Evolutionary conservation across 345 rosid genomes (phyloP).

Genomic region (Pugionium dolabratum): DNA sequence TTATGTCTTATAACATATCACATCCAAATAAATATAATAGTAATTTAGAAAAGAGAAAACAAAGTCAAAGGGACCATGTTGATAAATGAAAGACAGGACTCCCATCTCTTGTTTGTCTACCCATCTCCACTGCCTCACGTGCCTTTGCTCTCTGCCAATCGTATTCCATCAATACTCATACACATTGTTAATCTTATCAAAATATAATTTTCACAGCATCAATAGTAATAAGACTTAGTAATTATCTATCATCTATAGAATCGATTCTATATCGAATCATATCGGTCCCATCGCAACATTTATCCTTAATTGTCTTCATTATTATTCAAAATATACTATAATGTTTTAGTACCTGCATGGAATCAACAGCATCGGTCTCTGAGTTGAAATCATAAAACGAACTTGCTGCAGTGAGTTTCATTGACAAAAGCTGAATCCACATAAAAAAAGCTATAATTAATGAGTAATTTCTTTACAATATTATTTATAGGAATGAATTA

Average conservation of each 20-base stretch:
- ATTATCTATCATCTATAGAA: too few species aligned
- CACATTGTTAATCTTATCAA: too few species aligned
- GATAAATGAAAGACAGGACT: constrained; percentile 51
- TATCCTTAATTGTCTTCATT: neutral
- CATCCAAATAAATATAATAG: constrained; percentile 29
- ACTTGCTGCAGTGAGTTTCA: constrained; percentile 80
- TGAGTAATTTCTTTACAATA: too few species aligned
- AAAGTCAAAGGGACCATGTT: constrained; percentile 42
- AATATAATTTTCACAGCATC: too few species aligned
- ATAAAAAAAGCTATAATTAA: too few species aligned
- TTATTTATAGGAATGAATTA: too few species aligned
- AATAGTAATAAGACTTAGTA: too few species aligned
- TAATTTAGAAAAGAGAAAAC: constrained; percentile 8
- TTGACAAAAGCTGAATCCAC: constrained; percentile 67
- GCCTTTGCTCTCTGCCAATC: constrained; percentile 58
- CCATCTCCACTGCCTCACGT: constrained; percentile 53
- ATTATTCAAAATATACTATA: neutral
- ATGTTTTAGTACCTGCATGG: constrained; percentile 40
- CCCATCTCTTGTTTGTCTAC: constrained; percentile 53
- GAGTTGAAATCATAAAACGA: constrained; percentile 62
- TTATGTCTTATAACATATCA: constrained; percentile 24
- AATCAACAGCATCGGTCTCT: constrained; percentile 61
- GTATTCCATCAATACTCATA: neutral
- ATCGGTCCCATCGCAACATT: neutral
- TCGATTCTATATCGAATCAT: too few species aligned